Evolutionary conservation across 192 early-diverging fungal genomes (phyloP).

Genomic region (Borealophlyctis nickersoniae): DNA sequence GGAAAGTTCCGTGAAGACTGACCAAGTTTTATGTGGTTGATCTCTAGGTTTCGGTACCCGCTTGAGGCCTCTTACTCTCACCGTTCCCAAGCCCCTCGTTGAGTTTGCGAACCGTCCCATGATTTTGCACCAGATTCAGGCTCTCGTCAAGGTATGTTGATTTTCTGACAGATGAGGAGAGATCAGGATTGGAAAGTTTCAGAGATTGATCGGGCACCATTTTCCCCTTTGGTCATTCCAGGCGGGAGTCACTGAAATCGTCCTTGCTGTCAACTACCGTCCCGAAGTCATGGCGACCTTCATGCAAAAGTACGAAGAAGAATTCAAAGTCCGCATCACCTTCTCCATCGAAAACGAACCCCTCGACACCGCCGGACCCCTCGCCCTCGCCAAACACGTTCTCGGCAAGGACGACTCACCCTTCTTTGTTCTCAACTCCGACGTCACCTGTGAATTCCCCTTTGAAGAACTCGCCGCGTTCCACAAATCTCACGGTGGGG

Average conservation of each 20-base stretch:
- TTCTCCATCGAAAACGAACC: conserved; percentile 98
- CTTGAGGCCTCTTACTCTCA: conserved; percentile 93
- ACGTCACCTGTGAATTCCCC: conserved; percentile 99
- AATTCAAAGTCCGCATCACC: conserved; percentile 88
- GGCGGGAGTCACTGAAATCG: conserved; percentile 97
- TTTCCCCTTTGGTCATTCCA: too few species aligned
- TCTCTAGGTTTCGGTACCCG: conserved; percentile 93
- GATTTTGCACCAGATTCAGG: conserved; percentile 99
- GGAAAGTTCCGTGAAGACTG: too few species aligned
- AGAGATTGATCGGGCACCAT: too few species aligned
- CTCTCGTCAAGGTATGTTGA: conserved; percentile 90
- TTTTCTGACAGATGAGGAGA: too few species aligned
- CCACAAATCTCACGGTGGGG: conserved; percentile 85
- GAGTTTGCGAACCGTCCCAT: conserved; percentile 99
- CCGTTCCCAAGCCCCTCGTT: conserved; percentile 97
- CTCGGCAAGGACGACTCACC: conserved; percentile 83
- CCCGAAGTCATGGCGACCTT: conserved; percentile 95
- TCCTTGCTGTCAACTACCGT: conserved; percentile 98
- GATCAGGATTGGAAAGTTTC: too few species aligned
- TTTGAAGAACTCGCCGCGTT: conserved; percentile 87
- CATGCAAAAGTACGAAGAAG: conserved; percentile 88
- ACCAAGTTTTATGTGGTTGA: background rate
- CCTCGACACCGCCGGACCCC: conserved; percentile 89
- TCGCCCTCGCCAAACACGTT: conserved; percentile 90
- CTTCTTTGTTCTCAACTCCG: conserved; percentile 99